Evolutionary conservation across 495 filamentous ascomycete species (phyloP).

Genomic region (Podospora pseudopauciseta): DNA sequence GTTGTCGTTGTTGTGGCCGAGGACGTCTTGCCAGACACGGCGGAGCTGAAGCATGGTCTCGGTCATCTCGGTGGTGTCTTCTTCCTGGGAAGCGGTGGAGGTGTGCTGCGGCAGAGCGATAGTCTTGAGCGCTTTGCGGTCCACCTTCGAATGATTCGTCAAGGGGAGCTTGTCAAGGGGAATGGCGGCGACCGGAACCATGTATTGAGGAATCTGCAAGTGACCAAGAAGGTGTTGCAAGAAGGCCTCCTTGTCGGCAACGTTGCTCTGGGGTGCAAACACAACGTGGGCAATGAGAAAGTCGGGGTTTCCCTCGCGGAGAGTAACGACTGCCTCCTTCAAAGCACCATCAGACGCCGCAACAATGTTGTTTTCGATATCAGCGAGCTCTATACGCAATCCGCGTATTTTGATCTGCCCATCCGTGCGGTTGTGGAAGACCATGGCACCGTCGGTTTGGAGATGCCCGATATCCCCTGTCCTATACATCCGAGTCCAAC

Average conservation of each 20-base stretch:
- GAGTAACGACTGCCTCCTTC: slow-evolving; percentile 34
- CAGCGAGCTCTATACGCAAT: slow-evolving; percentile 49
- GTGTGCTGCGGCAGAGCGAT: slow-evolving; percentile 27
- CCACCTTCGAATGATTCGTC: slow-evolving; percentile 43
- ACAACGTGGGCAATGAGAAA: slow-evolving; percentile 40
- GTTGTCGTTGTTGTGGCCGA: slow-evolving; percentile 1
- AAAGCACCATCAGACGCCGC: slow-evolving; percentile 25
- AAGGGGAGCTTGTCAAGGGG: slow-evolving; percentile 39
- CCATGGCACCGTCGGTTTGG: slow-evolving; percentile 36
- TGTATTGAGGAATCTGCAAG: slow-evolving; percentile 45
- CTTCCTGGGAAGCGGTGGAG: not conserved
- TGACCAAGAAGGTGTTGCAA: slow-evolving; percentile 10
- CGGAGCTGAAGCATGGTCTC: not conserved
- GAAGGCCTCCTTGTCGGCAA: not conserved
- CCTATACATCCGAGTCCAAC: slow-evolving; percentile 37
- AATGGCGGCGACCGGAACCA: slow-evolving; percentile 42
- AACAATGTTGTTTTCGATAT: slow-evolving; percentile 43
- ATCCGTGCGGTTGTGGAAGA: slow-evolving; percentile 38
- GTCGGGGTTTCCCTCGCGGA: slow-evolving; percentile 16
- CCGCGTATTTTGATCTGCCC: slow-evolving; percentile 54
- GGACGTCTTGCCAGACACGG: slow-evolving; percentile 13
- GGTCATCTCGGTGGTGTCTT: not conserved
- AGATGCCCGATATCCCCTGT: slow-evolving; percentile 42
- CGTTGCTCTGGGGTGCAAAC: not conserved
- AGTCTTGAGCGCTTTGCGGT: slow-evolving; percentile 35